Evolutionary conservation across 805 yeast genomes (phyloP).

Genomic region (Lipomyces sp.): DNA sequence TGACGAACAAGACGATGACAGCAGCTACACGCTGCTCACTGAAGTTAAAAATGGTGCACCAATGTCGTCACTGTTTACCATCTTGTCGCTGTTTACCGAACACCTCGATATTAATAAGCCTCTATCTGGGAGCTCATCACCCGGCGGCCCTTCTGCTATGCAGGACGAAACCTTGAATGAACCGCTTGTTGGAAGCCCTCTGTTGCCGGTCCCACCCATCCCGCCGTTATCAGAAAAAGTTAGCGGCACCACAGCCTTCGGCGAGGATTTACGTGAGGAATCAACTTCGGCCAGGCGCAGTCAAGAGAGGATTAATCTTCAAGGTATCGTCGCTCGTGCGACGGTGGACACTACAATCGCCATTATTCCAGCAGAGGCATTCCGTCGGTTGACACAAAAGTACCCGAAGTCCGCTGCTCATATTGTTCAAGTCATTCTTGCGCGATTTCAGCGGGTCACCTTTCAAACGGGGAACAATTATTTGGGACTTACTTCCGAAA

Average conservation of each 20-base stretch:
- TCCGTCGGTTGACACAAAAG: constrained; percentile 62
- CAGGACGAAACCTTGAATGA: constrained; percentile 12
- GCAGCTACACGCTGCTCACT: constrained; percentile 29
- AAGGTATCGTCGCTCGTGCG: constrained; percentile 69
- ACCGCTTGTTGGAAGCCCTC: neutral
- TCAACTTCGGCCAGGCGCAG: neutral
- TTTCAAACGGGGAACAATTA: constrained; percentile 86
- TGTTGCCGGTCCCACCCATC: constrained; percentile 15
- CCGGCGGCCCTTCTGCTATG: neutral
- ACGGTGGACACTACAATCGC: constrained; percentile 77
- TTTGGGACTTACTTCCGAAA: constrained; percentile 77
- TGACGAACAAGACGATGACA: constrained; percentile 4
- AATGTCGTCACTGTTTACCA: constrained; percentile 74
- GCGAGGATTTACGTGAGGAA: neutral
- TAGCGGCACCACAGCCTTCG: neutral
- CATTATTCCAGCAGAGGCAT: constrained; percentile 83
- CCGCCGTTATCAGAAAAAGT: constrained; percentile 17
- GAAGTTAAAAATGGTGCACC: constrained; percentile 49
- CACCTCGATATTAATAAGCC: constrained; percentile 34
- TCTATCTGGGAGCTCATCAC: constrained; percentile 1
- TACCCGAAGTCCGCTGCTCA: constrained; percentile 90
- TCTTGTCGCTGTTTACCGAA: constrained; percentile 68
- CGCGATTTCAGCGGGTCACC: constrained; percentile 84
- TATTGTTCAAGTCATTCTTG: constrained; percentile 86
- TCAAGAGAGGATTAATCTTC: constrained; percentile 22